Evolutionary conservation across 768 basidiomycete genomes (phyloP).

Genomic region (Leucocoprinus sp.): DNA sequence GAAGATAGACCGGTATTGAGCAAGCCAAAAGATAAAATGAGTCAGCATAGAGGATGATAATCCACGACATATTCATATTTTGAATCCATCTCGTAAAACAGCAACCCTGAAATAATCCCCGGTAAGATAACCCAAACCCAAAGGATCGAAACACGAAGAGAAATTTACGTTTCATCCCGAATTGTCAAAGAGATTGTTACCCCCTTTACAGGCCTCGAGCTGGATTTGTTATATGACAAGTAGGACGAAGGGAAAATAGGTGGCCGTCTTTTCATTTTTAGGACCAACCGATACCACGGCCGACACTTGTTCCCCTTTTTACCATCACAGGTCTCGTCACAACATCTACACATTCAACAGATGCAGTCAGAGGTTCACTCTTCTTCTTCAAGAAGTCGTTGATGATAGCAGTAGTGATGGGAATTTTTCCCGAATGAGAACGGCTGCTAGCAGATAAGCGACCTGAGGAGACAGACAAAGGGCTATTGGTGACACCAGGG

Average conservation of each 20-base stretch:
- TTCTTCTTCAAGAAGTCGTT: constrained; percentile 9
- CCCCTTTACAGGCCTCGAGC: not conserved
- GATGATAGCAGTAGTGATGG: constrained; percentile 1
- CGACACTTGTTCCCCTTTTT: constrained; percentile 18
- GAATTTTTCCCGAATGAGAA: constrained; percentile 8
- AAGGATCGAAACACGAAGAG: not conserved
- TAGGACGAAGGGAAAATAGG: too few relatives aligned
- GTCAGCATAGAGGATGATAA: not conserved
- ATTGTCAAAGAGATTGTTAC: not conserved
- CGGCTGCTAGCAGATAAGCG: not conserved
- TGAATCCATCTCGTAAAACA: not conserved
- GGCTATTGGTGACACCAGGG: constrained; percentile 3
- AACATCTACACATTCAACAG: not conserved
- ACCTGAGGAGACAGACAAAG: not conserved
- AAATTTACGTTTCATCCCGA: not conserved
- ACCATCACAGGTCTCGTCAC: constrained; percentile 10
- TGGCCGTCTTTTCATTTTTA: not conserved
- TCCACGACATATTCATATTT: not conserved
- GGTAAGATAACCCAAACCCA: not conserved
- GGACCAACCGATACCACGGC: constrained; percentile 10
- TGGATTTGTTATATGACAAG: not conserved
- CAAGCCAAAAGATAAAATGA: not conserved
- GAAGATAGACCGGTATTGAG: not conserved
- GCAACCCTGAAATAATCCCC: not conserved
- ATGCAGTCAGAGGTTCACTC: not conserved